phyloP scores from a whole-genome alignment of 2,329 filamentous ascomycete species.

The Chalara sp. region DNA sequence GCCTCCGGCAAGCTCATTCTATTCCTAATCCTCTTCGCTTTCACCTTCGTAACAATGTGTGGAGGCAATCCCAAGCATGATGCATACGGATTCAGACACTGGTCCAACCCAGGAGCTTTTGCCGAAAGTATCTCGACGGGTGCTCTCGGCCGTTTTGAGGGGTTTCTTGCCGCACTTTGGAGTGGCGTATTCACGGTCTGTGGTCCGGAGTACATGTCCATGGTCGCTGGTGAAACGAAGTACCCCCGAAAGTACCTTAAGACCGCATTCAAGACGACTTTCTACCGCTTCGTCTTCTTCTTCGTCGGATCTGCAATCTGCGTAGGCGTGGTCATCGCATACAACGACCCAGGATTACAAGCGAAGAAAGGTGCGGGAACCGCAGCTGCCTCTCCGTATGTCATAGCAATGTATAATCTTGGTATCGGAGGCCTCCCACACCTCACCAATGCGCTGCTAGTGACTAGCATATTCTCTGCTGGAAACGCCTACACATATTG shows the following conservation, averaged over 20 bases:
- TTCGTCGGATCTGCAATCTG: slow-evolving; percentile 62
- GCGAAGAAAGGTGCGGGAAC: slow-evolving; percentile 42
- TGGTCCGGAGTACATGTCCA: slow-evolving; percentile 62
- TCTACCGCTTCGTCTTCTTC: slow-evolving; percentile 64
- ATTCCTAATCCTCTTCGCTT: slow-evolving; percentile 51
- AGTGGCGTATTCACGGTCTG: slow-evolving; percentile 58
- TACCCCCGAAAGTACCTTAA: slow-evolving; percentile 58
- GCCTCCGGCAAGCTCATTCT: slow-evolving; percentile 66
- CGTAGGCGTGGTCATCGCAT: slow-evolving; percentile 59
- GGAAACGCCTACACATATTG: slow-evolving; percentile 57
- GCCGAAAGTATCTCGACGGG: slow-evolving; percentile 44
- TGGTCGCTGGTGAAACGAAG: slow-evolving; percentile 65
- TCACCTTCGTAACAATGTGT: slow-evolving; percentile 57
- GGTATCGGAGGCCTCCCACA: slow-evolving; percentile 57
- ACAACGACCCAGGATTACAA: slow-evolving; percentile 51
- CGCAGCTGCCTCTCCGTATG: slow-evolving; percentile 34
- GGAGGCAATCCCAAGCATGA: slow-evolving; percentile 53
- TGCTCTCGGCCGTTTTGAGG: slow-evolving; percentile 49
- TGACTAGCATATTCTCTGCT: slow-evolving; percentile 58
- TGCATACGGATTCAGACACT: slow-evolving; percentile 49
- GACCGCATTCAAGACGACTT: slow-evolving; percentile 64
- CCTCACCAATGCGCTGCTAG: slow-evolving; percentile 61
- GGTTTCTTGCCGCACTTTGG: slow-evolving; percentile 50
- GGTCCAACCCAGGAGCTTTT: slow-evolving; percentile 40
- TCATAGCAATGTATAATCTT: slow-evolving; percentile 56